Conservation (phyloP, 164 flowering plant genomes). For the Hamamelis virginiana region DNA sequence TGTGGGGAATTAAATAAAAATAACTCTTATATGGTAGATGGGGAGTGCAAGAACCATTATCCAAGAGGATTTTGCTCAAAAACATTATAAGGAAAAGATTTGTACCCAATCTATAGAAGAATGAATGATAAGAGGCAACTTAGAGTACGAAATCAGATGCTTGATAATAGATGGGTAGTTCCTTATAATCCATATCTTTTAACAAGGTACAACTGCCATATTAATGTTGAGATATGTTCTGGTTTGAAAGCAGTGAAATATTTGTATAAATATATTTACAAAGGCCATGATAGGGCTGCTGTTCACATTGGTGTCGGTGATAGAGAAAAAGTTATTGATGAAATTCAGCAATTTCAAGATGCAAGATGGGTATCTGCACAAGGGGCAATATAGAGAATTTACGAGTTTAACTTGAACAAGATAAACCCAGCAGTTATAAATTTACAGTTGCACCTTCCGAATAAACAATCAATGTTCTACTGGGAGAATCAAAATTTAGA, state of each 20-base stretch:
- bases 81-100: not conserved
- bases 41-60: not conserved
- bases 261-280: too few species aligned
- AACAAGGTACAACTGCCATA: not conserved
- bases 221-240: not conserved
- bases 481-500: not conserved
- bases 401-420: not conserved
- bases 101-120: not conserved
- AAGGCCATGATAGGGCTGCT: too few species aligned
- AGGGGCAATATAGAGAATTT: not conserved
- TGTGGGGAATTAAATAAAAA: not conserved
- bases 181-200: conserved; percentile 11
- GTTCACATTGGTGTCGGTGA: not conserved
- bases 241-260: too few species aligned
- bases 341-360: not conserved
- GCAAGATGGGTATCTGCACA: not conserved
- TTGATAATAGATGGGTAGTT: not conserved
- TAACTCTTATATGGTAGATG: conserved; percentile 6
- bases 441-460: not conserved
- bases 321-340: not conserved
- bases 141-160: not conserved
- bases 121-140: not conserved
- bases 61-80: not conserved
- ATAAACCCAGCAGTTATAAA: not conserved
- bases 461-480: not conserved